Evolutionary conservation across 2,329 filamentous ascomycete genomes (phyloP), one percentile per base, ranked within the genome.

Genomic region (Ophiostoma fasciatum): DNA sequence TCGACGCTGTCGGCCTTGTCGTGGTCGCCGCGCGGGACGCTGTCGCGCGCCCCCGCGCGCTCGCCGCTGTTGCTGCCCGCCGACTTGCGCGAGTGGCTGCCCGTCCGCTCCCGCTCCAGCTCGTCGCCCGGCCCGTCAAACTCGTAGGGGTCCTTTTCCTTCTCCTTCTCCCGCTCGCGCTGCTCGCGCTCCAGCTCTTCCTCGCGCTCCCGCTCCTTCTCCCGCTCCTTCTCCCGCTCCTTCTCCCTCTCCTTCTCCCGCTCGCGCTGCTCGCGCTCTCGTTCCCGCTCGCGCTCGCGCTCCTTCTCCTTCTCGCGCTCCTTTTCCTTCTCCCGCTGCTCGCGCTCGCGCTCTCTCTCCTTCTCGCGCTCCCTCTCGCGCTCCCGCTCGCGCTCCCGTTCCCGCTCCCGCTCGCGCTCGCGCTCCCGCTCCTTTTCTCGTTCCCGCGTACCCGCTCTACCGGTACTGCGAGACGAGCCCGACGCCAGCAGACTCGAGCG

Each of bases 1-100:
- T 71, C 67, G 22, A 63, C 67, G 48, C 68, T 72, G 42, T 71
- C 69, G 8, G 63, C 60, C 46, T 71, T 71, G 31, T 71, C 67
- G 20, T 66, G 58, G 35, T 64, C 61, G 28, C 56, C 57, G 31
- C 51, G 54, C 3, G 54, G 54, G 3, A 56, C 45, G 35, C 54
- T 57, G 31, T 56, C 53, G 7, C 53, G 48, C 34, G 50, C 55
- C 7, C 44, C 50, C 2, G 51, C 51, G 7, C 50, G 48, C 39
- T 55, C 50, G 41, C 50, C 52, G 14, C 39, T 32, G 12, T 10
- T 9, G 23, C 23, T 11, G 20, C 22, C 22, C 23, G 23, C 10
- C 12, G 25, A 11, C 26, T 23, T 28, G 29, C 36, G 15, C 18
- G 48, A 48, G 19, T 47, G 47, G 21, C 51, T 54, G 7, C 58